A percentile compares a stretch with the other conserved stretches of the same genome.
phyloP scores from a whole-genome alignment of 2,329 filamentous ascomycete genomes.

The Trichoderma atrobrunneum region DNA sequence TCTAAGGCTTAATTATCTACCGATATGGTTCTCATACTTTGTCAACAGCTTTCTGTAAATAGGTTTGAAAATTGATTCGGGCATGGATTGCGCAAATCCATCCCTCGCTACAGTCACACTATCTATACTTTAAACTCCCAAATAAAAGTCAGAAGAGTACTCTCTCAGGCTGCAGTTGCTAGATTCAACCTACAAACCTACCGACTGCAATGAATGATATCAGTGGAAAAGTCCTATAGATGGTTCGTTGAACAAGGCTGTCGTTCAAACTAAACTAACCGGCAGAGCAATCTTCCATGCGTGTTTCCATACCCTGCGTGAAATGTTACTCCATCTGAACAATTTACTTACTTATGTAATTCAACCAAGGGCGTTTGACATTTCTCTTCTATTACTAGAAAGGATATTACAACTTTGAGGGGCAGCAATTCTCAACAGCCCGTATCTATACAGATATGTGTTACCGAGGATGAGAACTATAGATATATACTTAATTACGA shows the following conservation, averaged over 20 bases:
- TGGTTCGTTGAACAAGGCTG: neutral
- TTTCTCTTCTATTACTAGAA: neutral
- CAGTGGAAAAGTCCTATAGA: neutral
- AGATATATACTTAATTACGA: neutral
- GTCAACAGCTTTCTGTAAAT: neutral
- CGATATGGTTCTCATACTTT: neutral
- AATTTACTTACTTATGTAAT: neutral
- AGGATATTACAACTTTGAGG: neutral
- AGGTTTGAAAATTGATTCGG: neutral
- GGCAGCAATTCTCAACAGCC: neutral
- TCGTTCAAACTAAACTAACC: neutral
- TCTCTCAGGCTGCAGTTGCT: neutral
- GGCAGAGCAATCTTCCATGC: neutral
- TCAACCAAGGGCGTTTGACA: neutral
- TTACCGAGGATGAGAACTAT: neutral
- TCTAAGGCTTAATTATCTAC: neutral
- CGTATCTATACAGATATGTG: neutral
- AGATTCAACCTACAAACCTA: neutral
- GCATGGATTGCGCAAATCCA: neutral
- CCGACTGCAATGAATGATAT: neutral
- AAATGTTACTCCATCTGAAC: neutral
- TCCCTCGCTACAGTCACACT: neutral
- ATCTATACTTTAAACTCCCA: neutral
- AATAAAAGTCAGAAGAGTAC: neutral
- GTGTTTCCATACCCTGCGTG: neutral